Conservation (phyloP, 495 filamentous ascomycete genomes). For the Penicillium pulvis region DNA sequence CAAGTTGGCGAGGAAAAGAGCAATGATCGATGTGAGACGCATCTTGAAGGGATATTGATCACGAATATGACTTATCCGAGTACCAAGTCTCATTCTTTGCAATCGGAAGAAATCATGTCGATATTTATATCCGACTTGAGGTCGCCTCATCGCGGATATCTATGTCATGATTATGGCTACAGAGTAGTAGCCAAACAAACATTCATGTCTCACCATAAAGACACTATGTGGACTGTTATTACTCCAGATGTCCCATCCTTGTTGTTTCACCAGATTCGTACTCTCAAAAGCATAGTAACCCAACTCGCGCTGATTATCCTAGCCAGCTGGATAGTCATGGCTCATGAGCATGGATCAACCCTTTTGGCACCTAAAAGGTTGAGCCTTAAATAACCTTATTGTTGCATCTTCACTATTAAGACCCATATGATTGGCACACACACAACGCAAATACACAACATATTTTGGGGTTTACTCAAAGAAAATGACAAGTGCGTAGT, state of each 20-base stretch:
- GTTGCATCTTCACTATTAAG: too few relatives aligned
- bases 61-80: background rate
- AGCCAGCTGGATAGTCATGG: background rate
- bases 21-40: conserved; percentile 6
- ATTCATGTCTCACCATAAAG: background rate
- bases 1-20: conserved; percentile 4
- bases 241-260: background rate
- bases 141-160: background rate
- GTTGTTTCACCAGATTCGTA: background rate
- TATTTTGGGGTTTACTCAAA: too few relatives aligned
- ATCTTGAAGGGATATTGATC: conserved; percentile 3
- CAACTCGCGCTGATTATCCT: background rate
- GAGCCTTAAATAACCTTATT: too few relatives aligned
- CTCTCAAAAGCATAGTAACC: background rate
- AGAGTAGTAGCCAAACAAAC: background rate
- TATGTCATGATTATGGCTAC: background rate
- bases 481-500: too few relatives aligned
- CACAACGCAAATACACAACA: too few relatives aligned
- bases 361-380: too few relatives aligned
- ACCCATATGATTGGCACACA: background rate
- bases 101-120: too few relatives aligned
- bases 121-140: background rate
- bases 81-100: background rate
- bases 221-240: background rate
- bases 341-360: background rate